These are phyloP conservation scores for Populus hybrid DNA, from an alignment of 441 rosid genomes.

Conservation along the genomic window DNA sequence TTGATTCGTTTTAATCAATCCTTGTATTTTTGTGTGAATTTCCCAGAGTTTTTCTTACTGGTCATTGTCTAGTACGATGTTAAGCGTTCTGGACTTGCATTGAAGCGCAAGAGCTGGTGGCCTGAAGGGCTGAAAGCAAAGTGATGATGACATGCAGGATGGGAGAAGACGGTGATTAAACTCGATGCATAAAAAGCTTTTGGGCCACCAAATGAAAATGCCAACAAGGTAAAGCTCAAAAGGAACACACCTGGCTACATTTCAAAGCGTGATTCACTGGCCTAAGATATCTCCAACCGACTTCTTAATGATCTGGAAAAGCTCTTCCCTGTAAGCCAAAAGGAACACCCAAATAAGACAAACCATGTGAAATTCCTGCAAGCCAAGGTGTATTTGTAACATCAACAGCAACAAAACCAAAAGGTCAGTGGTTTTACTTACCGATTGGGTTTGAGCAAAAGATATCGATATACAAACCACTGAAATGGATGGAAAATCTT, in stretches of 20 bases:
- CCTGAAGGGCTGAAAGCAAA: too few relatives aligned
- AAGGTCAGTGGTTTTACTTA: constrained; percentile 26
- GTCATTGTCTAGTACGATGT: too few relatives aligned
- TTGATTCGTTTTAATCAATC: not conserved
- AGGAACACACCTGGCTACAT: constrained; percentile 2
- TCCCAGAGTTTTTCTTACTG: too few relatives aligned
- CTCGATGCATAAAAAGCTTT: not conserved
- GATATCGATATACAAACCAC: constrained; percentile 92
- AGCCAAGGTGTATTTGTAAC: not conserved
- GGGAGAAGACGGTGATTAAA: not conserved
- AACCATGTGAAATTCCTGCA: not conserved
- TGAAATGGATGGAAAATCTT: constrained; percentile 30
- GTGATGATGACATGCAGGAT: too few relatives aligned
- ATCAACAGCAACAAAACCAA: constrained; percentile 5
- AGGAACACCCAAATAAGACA: not conserved
- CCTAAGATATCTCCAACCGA: constrained; percentile 59
- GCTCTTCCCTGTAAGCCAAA: constrained; percentile 55
- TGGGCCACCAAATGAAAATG: not conserved
- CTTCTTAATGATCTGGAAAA: constrained; percentile 54
- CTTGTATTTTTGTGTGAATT: not conserved
- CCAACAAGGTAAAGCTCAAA: not conserved
- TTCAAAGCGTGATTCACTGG: constrained; percentile 34
- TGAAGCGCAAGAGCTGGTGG: too few relatives aligned
- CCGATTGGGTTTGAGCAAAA: constrained; percentile 90
- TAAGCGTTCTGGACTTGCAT: too few relatives aligned